Conservation (phyloP, 2,329 filamentous ascomycete genomes). For the Calonectria naviculata region DNA sequence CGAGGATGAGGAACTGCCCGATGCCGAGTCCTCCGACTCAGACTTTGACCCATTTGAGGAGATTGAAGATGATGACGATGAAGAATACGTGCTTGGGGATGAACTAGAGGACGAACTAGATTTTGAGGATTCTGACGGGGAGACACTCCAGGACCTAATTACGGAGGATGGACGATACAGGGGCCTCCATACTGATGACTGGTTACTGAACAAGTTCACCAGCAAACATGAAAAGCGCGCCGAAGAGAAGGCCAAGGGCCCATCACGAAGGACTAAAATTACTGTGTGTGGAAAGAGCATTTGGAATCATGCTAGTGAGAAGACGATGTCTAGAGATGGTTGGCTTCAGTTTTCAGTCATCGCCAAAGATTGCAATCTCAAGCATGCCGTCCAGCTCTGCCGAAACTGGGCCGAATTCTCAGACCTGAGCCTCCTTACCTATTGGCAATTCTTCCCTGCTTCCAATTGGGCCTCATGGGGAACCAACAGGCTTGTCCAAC, state of each 20-base stretch:
- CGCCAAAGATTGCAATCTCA: slow-evolving; percentile 42
- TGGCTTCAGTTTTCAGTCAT: slow-evolving; percentile 46
- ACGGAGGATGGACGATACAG: slow-evolving; percentile 22
- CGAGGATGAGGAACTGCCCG: slow-evolving; percentile 5
- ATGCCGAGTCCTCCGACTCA: neutral
- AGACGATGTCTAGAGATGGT: slow-evolving; percentile 44
- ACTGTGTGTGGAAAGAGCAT: slow-evolving; percentile 41
- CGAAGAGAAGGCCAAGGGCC: slow-evolving; percentile 2
- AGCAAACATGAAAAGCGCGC: neutral
- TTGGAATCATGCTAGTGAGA: slow-evolving; percentile 44
- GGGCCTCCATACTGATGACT: slow-evolving; percentile 36
- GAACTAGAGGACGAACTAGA: no score
- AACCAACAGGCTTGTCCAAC: slow-evolving; percentile 31
- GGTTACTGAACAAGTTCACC: slow-evolving; percentile 30
- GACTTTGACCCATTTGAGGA: neutral
- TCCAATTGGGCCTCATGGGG: slow-evolving; percentile 42
- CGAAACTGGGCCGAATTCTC: slow-evolving; percentile 45
- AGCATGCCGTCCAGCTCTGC: slow-evolving; percentile 42
- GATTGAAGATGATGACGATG: neutral
- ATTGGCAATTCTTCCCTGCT: slow-evolving; percentile 42
- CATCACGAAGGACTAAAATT: slow-evolving; percentile 31
- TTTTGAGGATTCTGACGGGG: no score
- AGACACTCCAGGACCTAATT: slow-evolving; percentile 31
- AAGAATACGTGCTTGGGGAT: neutral
- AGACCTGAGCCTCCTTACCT: slow-evolving; percentile 37